Evolutionary conservation across 1,139 yeast genomes (phyloP).

Genomic region (Petasospora fabianii): DNA sequence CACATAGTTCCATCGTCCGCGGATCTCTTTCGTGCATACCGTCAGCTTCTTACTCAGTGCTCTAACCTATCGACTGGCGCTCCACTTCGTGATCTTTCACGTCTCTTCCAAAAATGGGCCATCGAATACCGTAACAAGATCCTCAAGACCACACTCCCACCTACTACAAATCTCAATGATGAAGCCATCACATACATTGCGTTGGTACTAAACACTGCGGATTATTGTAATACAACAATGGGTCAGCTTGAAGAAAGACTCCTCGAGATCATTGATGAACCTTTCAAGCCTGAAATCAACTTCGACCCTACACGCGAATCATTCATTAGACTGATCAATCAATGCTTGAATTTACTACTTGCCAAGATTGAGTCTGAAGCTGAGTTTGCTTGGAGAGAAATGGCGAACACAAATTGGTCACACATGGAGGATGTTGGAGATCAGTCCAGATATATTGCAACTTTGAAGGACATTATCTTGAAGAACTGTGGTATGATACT

Average conservation of each 20-base stretch:
- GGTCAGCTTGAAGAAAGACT: conserved; percentile 72
- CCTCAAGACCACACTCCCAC: conserved; percentile 60
- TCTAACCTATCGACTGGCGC: conserved; percentile 69
- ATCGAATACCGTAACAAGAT: conserved; percentile 60
- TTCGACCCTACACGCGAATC: conserved; percentile 56
- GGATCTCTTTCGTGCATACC: conserved; percentile 74
- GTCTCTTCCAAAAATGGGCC: conserved; percentile 65
- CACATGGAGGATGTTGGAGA: conserved; percentile 60
- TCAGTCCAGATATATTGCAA: conserved; percentile 65
- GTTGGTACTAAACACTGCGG: conserved; percentile 80
- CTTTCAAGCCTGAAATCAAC: conserved; percentile 35
- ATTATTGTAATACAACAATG: conserved; percentile 77
- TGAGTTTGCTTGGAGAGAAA: conserved; percentile 79
- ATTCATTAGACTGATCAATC: conserved; percentile 56
- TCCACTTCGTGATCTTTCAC: conserved; percentile 60
- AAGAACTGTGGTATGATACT: conserved; percentile 49
- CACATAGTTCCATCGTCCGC: conserved; percentile 77
- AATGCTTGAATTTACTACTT: conserved; percentile 54
- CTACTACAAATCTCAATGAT: conserved; percentile 37
- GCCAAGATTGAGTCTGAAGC: conserved; percentile 58
- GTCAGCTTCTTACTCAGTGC: conserved; percentile 71
- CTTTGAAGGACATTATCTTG: conserved; percentile 46
- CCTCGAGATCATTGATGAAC: conserved; percentile 42
- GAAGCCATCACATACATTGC: conserved; percentile 70
- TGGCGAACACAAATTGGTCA: conserved; percentile 77